These are phyloP conservation scores for Spathaspora boniae DNA, from an alignment of 805 yeast genomes.

Conservation along the genomic window DNA sequence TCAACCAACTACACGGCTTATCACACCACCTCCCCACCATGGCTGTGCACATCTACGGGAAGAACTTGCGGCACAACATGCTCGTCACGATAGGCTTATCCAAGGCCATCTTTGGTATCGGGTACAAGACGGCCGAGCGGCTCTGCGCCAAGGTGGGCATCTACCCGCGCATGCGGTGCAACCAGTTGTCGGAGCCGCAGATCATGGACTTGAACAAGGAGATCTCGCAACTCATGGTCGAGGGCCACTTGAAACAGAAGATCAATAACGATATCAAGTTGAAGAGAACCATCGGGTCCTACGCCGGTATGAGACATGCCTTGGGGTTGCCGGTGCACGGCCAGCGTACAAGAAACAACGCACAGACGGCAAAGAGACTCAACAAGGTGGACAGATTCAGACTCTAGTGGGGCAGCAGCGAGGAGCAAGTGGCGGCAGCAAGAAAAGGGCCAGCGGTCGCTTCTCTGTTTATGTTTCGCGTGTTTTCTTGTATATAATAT, in stretches of 20 bases:
- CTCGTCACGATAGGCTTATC: slow-evolving; percentile 60
- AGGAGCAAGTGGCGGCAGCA: too few relatives aligned
- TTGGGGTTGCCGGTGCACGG: slow-evolving; percentile 68
- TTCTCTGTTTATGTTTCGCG: too few relatives aligned
- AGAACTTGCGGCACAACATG: slow-evolving; percentile 40
- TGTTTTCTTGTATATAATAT: too few relatives aligned
- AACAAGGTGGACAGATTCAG: slow-evolving; percentile 65
- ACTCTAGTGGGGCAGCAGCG: slow-evolving; percentile 2
- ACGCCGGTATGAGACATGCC: slow-evolving; percentile 87
- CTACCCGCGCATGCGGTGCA: slow-evolving; percentile 92
- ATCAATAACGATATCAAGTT: slow-evolving; percentile 73
- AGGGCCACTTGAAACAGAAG: slow-evolving; percentile 71
- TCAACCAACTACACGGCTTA: too few relatives aligned
- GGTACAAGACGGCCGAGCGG: slow-evolving; percentile 64
- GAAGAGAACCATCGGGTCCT: slow-evolving; percentile 79
- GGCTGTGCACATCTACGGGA: slow-evolving; percentile 46
- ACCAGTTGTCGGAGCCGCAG: slow-evolving; percentile 85
- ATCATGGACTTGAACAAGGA: slow-evolving; percentile 85
- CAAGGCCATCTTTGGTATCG: slow-evolving; percentile 82
- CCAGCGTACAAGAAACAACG: slow-evolving; percentile 89
- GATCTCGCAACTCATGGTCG: slow-evolving; percentile 76
- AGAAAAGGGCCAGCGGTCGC: too few relatives aligned
- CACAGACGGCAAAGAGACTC: slow-evolving; percentile 82
- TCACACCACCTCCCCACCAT: slow-evolving; percentile 18
- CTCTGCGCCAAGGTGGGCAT: slow-evolving; percentile 87